These are phyloP conservation scores for Spathaspora gorwiae DNA, from an alignment of 805 yeast species.

Conservation along the genomic window DNA sequence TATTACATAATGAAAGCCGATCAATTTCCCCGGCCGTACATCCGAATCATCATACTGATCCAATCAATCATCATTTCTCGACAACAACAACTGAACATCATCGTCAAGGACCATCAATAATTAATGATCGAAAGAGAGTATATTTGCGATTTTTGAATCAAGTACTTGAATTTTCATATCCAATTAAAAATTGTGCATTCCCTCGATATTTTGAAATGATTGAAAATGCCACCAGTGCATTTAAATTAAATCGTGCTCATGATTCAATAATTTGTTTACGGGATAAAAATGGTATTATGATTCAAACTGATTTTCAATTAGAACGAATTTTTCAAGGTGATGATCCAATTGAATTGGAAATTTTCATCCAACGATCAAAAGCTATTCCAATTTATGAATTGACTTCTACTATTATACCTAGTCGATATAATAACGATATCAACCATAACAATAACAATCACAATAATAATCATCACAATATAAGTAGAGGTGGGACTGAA, in stretches of 20 bases:
- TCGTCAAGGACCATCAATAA: conserved; percentile 23
- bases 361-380: conserved; percentile 29
- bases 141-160: conserved; percentile 49
- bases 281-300: conserved; percentile 15
- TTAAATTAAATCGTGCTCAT: conserved; percentile 31
- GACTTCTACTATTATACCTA: not conserved
- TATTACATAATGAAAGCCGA: not conserved
- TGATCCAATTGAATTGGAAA: conserved; percentile 31
- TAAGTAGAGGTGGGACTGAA: not conserved
- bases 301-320: conserved; percentile 32
- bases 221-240: conserved; percentile 71
- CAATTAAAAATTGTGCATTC: conserved; percentile 63
- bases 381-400: conserved; percentile 33
- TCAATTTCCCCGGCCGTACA: not conserved
- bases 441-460: too few species aligned
- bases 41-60: conserved; percentile 3
- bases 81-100: too few species aligned
- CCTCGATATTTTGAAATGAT: conserved; percentile 78
- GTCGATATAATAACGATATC: not conserved
- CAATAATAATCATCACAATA: too few species aligned
- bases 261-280: conserved; percentile 20
- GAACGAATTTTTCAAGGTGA: conserved; percentile 33
- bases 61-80: too few species aligned
- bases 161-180: conserved; percentile 60
- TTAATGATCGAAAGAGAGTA: conserved; percentile 24